These are phyloP conservation scores for Strigomonas galati DNA, from an alignment of 208 protist genomes.

Conservation along the genomic window DNA sequence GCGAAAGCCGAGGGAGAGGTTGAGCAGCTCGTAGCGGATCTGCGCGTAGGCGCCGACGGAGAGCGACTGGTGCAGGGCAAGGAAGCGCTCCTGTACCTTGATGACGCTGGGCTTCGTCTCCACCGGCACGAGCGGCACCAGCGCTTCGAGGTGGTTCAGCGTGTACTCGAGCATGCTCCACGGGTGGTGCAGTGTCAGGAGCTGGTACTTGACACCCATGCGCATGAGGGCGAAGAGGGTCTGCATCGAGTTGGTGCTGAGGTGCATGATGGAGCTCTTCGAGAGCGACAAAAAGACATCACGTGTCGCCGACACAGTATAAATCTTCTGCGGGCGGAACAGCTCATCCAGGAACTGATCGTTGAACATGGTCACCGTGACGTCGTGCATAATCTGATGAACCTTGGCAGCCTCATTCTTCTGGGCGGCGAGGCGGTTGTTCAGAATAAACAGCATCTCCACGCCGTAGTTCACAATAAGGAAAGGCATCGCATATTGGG, in stretches of 20 bases:
- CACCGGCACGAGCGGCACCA: slow-evolving; percentile 32
- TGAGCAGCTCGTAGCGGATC: slow-evolving; percentile 65
- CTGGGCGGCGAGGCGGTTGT: slow-evolving; percentile 86
- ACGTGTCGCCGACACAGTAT: slow-evolving; percentile 44
- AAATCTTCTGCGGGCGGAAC: slow-evolving; percentile 81
- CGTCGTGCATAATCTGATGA: slow-evolving; percentile 59
- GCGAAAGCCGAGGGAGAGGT: slow-evolving; percentile 63
- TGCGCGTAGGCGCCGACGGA: slow-evolving; percentile 42
- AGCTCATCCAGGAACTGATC: slow-evolving; percentile 78
- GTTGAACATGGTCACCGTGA: slow-evolving; percentile 74
- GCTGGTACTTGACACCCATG: slow-evolving; percentile 92
- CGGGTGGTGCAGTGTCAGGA: slow-evolving; percentile 71
- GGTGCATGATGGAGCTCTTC: slow-evolving; percentile 81
- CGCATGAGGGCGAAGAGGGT: slow-evolving; percentile 93
- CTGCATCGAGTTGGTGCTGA: slow-evolving; percentile 79
- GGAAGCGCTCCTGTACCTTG: slow-evolving; percentile 23
- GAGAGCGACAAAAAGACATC: slow-evolving; percentile 81
- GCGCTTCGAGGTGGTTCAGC: slow-evolving; percentile 80
- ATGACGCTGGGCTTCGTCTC: slow-evolving; percentile 17
- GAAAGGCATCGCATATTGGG: slow-evolving; percentile 71
- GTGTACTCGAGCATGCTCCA: slow-evolving; percentile 84
- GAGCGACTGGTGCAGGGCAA: slow-evolving; percentile 24
- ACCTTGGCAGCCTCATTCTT: slow-evolving; percentile 49
- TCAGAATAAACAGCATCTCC: slow-evolving; percentile 94
- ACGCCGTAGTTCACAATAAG: slow-evolving; percentile 88